Conservation (phyloP, 495 filamentous ascomycete genomes). For the Penicillium taxi region DNA sequence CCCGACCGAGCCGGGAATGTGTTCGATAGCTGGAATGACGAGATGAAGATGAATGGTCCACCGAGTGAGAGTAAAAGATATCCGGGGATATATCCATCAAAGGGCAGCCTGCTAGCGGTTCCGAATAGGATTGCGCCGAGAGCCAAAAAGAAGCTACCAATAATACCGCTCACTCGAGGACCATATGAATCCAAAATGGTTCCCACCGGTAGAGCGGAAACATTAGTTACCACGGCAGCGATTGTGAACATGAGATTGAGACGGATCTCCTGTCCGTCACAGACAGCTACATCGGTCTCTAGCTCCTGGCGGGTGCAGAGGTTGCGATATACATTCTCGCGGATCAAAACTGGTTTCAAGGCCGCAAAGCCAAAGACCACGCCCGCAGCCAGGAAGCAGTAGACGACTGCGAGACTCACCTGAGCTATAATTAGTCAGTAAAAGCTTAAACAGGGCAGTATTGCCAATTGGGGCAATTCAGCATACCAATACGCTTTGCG, state of each 20-base stretch:
- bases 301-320: conserved; percentile 51
- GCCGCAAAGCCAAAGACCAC: conserved; percentile 71
- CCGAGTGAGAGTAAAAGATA: conserved; percentile 79
- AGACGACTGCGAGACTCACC: conserved; percentile 54
- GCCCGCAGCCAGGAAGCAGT: conserved; percentile 72
- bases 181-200: conserved; percentile 80
- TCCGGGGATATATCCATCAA: conserved; percentile 69
- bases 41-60: conserved; percentile 85
- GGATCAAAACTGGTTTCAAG: conserved; percentile 59
- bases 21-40: conserved; percentile 88
- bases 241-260: conserved; percentile 86
- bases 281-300: conserved; percentile 54
- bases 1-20: conserved; percentile 82
- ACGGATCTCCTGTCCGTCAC: conserved; percentile 66
- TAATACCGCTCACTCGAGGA: conserved; percentile 65
- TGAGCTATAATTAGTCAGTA: conserved; percentile 24
- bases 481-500: conserved; percentile 56
- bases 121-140: conserved; percentile 65
- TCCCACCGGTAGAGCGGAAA: conserved; percentile 60
- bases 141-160: conserved; percentile 61
- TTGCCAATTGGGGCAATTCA: background rate
- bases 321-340: conserved; percentile 57
- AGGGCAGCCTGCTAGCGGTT: conserved; percentile 52
- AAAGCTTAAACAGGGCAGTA: background rate
- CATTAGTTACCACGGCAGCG: conserved; percentile 60